These are phyloP conservation scores for Paraleonurus japonicus DNA, from an alignment of 257 asterid genomes.

Conservation along the genomic window DNA sequence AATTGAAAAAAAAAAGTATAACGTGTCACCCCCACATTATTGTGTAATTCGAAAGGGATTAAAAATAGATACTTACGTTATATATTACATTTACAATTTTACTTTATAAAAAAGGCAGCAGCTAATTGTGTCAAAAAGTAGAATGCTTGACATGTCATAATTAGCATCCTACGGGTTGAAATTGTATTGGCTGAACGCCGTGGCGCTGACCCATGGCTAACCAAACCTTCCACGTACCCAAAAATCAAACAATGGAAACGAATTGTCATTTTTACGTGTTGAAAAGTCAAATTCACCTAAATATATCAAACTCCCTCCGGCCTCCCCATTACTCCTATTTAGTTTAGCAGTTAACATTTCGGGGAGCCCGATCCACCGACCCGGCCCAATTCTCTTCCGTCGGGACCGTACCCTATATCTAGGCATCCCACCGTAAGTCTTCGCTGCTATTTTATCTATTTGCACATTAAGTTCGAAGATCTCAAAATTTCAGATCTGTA, in stretches of 20 bases:
- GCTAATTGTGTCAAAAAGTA: neutral
- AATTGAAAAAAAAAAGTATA: no score
- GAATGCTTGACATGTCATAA: constrained; percentile 12
- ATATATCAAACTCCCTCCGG: neutral
- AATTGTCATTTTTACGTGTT: neutral
- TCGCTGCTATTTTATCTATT: neutral
- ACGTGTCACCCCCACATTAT: no score
- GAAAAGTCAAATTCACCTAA: constrained; percentile 7
- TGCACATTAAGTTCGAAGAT: no score
- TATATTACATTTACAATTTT: no score
- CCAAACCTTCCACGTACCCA: constrained; percentile 10
- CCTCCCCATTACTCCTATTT: constrained; percentile 1
- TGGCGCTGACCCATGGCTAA: constrained; percentile 20
- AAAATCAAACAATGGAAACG: neutral
- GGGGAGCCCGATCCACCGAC: neutral
- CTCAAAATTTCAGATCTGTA: constrained; percentile 22
- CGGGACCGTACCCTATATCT: neutral
- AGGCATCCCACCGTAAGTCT: constrained; percentile 9
- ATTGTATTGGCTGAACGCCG: constrained; percentile 19
- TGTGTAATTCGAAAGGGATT: no score
- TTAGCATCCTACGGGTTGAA: constrained; percentile 9
- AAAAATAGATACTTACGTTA: no score
- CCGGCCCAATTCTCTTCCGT: constrained; percentile 2
- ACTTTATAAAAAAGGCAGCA: no score
- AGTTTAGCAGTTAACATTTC: neutral